Base-by-base conservation (phyloP, 148 eudicot genomes). In the Bassia scoparia region DNA sequence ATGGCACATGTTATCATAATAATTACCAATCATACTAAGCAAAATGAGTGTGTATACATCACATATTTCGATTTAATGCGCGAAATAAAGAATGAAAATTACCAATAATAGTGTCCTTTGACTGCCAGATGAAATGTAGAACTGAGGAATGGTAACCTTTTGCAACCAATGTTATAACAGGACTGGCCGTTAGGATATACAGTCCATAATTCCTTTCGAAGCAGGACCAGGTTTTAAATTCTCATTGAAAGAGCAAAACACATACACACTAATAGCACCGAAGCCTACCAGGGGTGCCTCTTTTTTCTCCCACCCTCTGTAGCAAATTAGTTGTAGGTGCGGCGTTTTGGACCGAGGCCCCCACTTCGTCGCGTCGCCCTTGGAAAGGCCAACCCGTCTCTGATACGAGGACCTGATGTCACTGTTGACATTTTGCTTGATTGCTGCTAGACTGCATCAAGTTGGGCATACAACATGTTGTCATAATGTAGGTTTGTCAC, bases 311-410 rank as follows among this genome's bases (percentile, higher is more conserved):
- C 9, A 93, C 72, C 44, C 89, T 83, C 29, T 73, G 72, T 52
- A 93, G n/a, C 87, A 93, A 77, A 67, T 93, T 93, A 26, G 62
- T 90, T 93, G 74, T 93, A 93, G 12, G 56, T 9, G 76, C 87
- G 2, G 98, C 98, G 70, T 93, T 93, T 49, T 87, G 80, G 20
- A 70, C 77, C 2, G 92, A 81, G 0, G 98, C 98, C 68, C 98
- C 98, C 0, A 69, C 63, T 79, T 93, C 97, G 64, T 86, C 14
- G 84, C 34, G 74, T 93, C 97, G 16, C 97, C 98, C 68, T 86
- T 95, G 89, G n/a, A n/a, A n/a, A 0, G 98, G 97, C 98, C 98
- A 93, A 9, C 98, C 97, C 11, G 98, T 93, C 78, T 93, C 98
- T 16, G 97, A 93, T 37, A 90, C 71, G 48, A 84, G 10, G 91